These are phyloP conservation scores for Blakeslea trispora DNA, from an alignment of 371 early-diverging fungal species.

Conservation along the genomic window DNA sequence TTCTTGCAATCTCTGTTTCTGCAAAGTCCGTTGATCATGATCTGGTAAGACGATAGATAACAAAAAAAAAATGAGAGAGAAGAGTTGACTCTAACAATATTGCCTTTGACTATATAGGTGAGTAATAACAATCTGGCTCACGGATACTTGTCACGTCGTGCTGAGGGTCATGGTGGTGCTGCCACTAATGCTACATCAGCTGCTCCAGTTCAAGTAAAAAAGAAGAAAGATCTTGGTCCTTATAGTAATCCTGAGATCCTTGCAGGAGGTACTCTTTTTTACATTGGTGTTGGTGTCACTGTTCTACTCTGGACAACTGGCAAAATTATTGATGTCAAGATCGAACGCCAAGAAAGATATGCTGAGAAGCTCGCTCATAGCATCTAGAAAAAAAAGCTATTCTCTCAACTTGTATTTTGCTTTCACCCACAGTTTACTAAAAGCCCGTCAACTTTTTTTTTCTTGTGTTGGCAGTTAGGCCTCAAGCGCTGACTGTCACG, in stretches of 20 bases:
- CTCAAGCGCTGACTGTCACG: too few species aligned
- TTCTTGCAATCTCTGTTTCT: too few species aligned
- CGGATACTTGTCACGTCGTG: conserved; percentile 7
- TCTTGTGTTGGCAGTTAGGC: too few species aligned
- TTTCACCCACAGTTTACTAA: too few species aligned
- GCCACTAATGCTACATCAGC: background rate
- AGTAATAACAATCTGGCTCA: background rate
- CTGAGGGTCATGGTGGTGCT: conserved; percentile 1
- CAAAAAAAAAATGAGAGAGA: too few species aligned
- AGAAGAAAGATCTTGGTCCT: conserved; percentile 4
- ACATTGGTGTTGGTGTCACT: conserved; percentile 22
- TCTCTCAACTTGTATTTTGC: too few species aligned
- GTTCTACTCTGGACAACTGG: conserved; percentile 28
- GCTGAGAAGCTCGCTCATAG: conserved; percentile 21
- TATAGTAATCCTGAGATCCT: conserved; percentile 22
- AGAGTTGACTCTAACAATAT: too few species aligned
- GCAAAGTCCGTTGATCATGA: too few species aligned
- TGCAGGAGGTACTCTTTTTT: conserved; percentile 26
- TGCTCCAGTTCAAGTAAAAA: background rate
- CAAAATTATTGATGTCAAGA: conserved; percentile 23
- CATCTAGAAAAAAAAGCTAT: conserved; percentile 16
- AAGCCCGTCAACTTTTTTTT: too few species aligned
- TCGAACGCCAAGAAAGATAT: conserved; percentile 28
- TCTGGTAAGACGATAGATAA: too few species aligned
- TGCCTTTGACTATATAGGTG: too few species aligned